Evolutionary conservation across 805 yeast genomes (phyloP), one percentile per base, ranked within the genome.

Genomic region (Nakazawaea ishiwadae): DNA sequence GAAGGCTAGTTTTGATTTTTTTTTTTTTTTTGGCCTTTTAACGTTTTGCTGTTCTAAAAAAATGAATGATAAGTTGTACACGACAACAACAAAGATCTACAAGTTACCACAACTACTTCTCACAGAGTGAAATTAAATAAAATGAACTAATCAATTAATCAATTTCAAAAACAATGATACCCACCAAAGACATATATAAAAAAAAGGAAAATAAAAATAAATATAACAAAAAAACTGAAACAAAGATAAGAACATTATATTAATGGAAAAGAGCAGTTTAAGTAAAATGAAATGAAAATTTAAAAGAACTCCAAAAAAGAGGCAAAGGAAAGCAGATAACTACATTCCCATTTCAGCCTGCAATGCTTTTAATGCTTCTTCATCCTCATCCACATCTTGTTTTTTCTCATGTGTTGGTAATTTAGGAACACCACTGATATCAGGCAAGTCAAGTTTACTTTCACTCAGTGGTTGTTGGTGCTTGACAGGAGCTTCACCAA

Each of bases 301-400:
- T 14, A 38, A 30, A 28, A n/a, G 24, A n/a, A 24, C 31, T 38
- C 11, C 27, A 23, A 27, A 16, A 30, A 26, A 35, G 17, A 28
- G 17, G 14, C 28, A 40, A 23, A 32, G 33, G 7, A 35, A 16
- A 16, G 35, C 23, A 43, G 20, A 30, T n/a, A 39, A 24, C 63
- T 62, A 83, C 58, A 84, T 68, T 11, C 93, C 93, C 93, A 85
- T 84, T 61, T 85, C 93, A 19, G 88, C 91, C 60, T 85, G 95
- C 49, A 85, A 63, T 44, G 83, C 89, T 55, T 77, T 77, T 58
- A 85, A 70, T 24, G 93, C 95, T 56, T 78, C 79, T 62, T 84
- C 93, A 56, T 85, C 95, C 54, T 85, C 95, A 34, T 72, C 79
- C 33, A 72, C 79, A 21, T 74, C 71, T 49, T 59, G 53, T 29